phyloP scores from a whole-genome alignment of 108 stramenopile species.

The Pseudonitzschia delicatissima region DNA sequence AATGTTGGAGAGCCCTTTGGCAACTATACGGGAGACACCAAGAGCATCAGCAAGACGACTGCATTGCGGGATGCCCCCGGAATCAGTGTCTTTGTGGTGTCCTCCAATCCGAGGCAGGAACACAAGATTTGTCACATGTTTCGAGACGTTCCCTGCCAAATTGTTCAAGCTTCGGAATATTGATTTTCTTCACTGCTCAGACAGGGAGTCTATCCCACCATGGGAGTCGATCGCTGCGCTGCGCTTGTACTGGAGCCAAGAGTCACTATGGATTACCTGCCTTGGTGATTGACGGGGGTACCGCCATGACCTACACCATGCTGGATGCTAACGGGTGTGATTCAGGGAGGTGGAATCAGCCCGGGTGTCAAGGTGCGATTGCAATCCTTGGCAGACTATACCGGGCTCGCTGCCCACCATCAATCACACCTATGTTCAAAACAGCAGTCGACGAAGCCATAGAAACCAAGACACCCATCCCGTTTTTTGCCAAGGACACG shows the following conservation, averaged over 20 bases:
- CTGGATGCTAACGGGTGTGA: slow-evolving; percentile 45
- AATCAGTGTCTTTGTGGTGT: slow-evolving; percentile 56
- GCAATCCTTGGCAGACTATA: slow-evolving; percentile 39
- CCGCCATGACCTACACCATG: slow-evolving; percentile 69
- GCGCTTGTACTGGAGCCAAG: slow-evolving; percentile 42
- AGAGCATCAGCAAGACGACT: slow-evolving; percentile 6
- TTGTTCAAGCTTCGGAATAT: slow-evolving; percentile 42
- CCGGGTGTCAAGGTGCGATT: slow-evolving; percentile 52
- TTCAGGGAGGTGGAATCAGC: slow-evolving; percentile 77
- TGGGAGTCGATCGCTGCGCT: slow-evolving; percentile 79
- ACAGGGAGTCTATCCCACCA: slow-evolving; percentile 57
- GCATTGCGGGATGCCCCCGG: slow-evolving; percentile 11
- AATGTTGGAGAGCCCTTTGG: neutral
- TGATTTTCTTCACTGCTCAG: slow-evolving; percentile 63
- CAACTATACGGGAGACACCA: neutral
- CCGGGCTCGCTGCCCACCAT: slow-evolving; percentile 56
- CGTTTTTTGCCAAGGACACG: slow-evolving; percentile 47
- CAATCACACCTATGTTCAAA: slow-evolving; percentile 24
- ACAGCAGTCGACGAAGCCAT: slow-evolving; percentile 19
- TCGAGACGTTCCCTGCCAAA: slow-evolving; percentile 42
- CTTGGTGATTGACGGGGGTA: slow-evolving; percentile 69
- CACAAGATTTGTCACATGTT: slow-evolving; percentile 31
- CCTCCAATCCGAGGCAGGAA: slow-evolving; percentile 48
- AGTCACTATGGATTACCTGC: slow-evolving; percentile 41
- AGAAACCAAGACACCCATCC: slow-evolving; percentile 36